These are phyloP conservation scores for Epicoccum sorghinum DNA, from an alignment of 2,329 filamentous ascomycete genomes.

Conservation along the genomic window DNA sequence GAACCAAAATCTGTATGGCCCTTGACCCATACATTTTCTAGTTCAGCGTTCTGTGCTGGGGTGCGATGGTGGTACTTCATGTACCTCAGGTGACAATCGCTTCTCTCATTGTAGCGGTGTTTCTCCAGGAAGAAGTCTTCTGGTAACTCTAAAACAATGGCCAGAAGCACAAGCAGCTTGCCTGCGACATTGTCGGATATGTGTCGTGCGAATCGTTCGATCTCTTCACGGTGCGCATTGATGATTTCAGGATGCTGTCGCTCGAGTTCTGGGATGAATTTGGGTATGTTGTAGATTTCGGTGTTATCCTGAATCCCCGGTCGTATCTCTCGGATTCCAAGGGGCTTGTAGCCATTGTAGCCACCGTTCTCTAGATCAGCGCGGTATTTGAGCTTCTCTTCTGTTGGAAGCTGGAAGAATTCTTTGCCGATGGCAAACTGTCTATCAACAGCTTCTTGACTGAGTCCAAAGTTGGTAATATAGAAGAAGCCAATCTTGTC, in stretches of 20 bases:
- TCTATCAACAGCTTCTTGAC: slow-evolving; percentile 23
- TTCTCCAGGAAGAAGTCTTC: slow-evolving; percentile 61
- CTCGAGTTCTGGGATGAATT: slow-evolving; percentile 63
- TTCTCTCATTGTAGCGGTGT: slow-evolving; percentile 62
- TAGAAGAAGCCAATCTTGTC: slow-evolving; percentile 23
- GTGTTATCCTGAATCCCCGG: slow-evolving; percentile 58
- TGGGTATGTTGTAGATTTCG: slow-evolving; percentile 65
- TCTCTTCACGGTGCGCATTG: slow-evolving; percentile 48
- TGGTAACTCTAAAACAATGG: slow-evolving; percentile 64
- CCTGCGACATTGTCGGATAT: slow-evolving; percentile 47
- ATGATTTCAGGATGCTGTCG: slow-evolving; percentile 49
- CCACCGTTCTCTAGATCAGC: slow-evolving; percentile 30
- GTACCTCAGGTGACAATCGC: slow-evolving; percentile 66
- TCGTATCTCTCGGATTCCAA: slow-evolving; percentile 37
- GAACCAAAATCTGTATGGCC: slow-evolving; percentile 64
- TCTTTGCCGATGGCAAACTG: slow-evolving; percentile 24
- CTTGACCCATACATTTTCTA: slow-evolving; percentile 36
- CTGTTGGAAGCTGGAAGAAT: slow-evolving; percentile 18
- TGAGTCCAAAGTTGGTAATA: slow-evolving; percentile 23
- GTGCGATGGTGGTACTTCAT: slow-evolving; percentile 63
- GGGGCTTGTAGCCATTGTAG: slow-evolving; percentile 56
- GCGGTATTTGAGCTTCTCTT: slow-evolving; percentile 22
- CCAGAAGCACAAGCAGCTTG: slow-evolving; percentile 59
- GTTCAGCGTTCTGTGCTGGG: slow-evolving; percentile 51
- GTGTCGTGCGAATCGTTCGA: slow-evolving; percentile 58